These are phyloP conservation scores for Candida xiaguanensis DNA, from an alignment of 805 yeast genomes.

Conservation along the genomic window DNA sequence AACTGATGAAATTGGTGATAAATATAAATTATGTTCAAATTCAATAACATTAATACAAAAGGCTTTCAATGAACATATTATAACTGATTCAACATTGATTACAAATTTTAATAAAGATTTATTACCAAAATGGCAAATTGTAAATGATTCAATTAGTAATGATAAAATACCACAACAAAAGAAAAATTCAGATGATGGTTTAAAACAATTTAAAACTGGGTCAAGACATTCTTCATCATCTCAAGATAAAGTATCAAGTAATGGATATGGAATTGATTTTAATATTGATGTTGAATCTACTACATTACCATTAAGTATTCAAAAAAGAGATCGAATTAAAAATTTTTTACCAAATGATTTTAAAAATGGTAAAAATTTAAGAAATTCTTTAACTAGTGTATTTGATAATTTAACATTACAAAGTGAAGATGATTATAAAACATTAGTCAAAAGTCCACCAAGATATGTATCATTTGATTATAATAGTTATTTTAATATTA, in stretches of 20 bases:
- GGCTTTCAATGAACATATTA: slow-evolving; percentile 34
- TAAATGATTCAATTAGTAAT: slow-evolving; percentile 12
- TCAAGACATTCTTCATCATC: slow-evolving; percentile 6
- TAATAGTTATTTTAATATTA: slow-evolving; percentile 6
- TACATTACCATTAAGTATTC: slow-evolving; percentile 30
- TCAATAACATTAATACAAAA: slow-evolving; percentile 29
- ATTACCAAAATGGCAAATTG: slow-evolving; percentile 24
- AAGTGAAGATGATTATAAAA: slow-evolving; percentile 9
- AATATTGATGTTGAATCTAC: slow-evolving; percentile 24
- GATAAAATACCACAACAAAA: neutral
- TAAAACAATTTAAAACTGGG: slow-evolving; percentile 16
- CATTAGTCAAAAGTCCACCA: slow-evolving; percentile 4
- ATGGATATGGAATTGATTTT: slow-evolving; percentile 18
- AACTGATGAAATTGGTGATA: slow-evolving; percentile 25
- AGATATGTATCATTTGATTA: slow-evolving; percentile 6
- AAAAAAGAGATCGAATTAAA: slow-evolving; percentile 25
- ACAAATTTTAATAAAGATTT: slow-evolving; percentile 20
- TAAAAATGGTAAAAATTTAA: slow-evolving; percentile 9
- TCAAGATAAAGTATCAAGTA: slow-evolving; percentile 4
- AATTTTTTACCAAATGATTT: slow-evolving; percentile 18
- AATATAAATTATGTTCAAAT: slow-evolving; percentile 39
- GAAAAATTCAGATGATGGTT: slow-evolving; percentile 5
- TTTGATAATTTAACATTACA: slow-evolving; percentile 4
- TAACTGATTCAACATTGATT: slow-evolving; percentile 27
- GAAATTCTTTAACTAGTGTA: slow-evolving; percentile 7